Percentiles rank a stretch among this genome's conserved stretches.
phyloP scores from a whole-genome alignment of 1,284 basidiomycete species.

The Ustilago bromivora region DNA sequence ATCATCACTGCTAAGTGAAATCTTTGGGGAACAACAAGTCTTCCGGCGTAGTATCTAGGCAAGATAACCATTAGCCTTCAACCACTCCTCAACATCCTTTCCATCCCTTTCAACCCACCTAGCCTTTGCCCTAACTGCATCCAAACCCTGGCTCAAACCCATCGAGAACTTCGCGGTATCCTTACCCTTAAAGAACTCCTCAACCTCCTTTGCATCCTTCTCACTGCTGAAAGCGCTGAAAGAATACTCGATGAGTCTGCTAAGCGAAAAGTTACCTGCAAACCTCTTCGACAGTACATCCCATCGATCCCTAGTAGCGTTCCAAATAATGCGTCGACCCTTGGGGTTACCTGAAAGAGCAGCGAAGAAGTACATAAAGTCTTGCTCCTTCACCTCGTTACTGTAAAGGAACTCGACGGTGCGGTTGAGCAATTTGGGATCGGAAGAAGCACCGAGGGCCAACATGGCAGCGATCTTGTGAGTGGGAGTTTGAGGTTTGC shows the following conservation, averaged over 20 bases:
- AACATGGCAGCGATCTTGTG: constrained; percentile 70
- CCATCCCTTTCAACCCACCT: constrained; percentile 76
- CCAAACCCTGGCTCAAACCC: constrained; percentile 77
- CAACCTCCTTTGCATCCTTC: constrained; percentile 77
- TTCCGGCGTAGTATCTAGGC: constrained; percentile 6
- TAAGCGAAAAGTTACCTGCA: constrained; percentile 69
- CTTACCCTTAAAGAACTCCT: constrained; percentile 74
- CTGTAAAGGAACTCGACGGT: constrained; percentile 67
- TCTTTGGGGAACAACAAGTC: neutral
- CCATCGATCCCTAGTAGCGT: constrained; percentile 68
- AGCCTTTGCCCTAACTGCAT: constrained; percentile 76
- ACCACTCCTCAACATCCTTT: constrained; percentile 74
- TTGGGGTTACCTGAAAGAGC: constrained; percentile 65
- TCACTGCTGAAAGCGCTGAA: constrained; percentile 77
- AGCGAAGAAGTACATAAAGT: constrained; percentile 68
- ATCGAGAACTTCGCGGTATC: constrained; percentile 72
- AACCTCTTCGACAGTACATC: constrained; percentile 75
- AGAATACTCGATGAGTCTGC: constrained; percentile 72
- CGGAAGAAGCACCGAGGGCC: constrained; percentile 65
- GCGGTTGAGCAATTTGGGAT: constrained; percentile 64
- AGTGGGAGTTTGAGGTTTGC: constrained; percentile 74
- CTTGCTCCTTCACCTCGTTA: constrained; percentile 70
- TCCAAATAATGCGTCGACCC: constrained; percentile 68
- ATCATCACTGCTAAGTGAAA: neutral
- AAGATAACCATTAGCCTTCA: constrained; percentile 71